Percentiles rank a stretch among this genome's conserved stretches.
Evolutionary conservation across 1,139 yeast genomes (phyloP).

Genomic region (Candida mesenterica): DNA sequence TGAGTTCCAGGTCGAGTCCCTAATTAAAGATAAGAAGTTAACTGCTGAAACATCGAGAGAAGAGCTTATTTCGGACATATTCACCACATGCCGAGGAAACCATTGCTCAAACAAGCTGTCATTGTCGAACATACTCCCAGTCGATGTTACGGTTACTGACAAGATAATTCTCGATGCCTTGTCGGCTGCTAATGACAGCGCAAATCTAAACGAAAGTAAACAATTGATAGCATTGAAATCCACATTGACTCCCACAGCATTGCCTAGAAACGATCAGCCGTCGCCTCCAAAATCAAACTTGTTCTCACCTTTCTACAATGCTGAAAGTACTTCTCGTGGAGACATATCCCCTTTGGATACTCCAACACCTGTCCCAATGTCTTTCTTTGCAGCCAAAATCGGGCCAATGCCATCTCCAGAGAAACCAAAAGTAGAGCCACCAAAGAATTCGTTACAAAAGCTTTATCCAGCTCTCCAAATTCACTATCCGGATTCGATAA

Average conservation of each 20-base stretch:
- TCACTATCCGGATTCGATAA: too few species aligned
- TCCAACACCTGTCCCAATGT: too few species aligned
- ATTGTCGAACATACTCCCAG: conserved; percentile 3
- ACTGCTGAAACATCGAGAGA: conserved; percentile 3
- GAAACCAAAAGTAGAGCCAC: too few species aligned
- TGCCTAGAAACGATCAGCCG: neutral
- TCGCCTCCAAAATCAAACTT: too few species aligned
- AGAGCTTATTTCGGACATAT: conserved; percentile 7
- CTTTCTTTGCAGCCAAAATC: too few species aligned
- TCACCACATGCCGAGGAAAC: conserved; percentile 15
- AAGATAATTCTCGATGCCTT: conserved; percentile 4
- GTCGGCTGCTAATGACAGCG: neutral
- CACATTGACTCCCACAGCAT: conserved; percentile 3
- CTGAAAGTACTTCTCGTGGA: too few species aligned
- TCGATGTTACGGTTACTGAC: conserved; percentile 3
- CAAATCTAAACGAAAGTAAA: neutral
- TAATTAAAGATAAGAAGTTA: conserved; percentile 4
- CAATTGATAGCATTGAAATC: conserved; percentile 1
- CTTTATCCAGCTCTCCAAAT: too few species aligned
- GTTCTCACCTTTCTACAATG: neutral
- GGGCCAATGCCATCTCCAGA: too few species aligned
- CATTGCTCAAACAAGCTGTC: conserved; percentile 7
- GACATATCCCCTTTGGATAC: too few species aligned
- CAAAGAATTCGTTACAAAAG: too few species aligned
- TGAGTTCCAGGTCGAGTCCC: conserved; percentile 15